Evolutionary conservation across 176 grass and related monocot species (phyloP), one percentile per base, ranked within the genome.

Genomic region (Urochloa ruziziensis): DNA sequence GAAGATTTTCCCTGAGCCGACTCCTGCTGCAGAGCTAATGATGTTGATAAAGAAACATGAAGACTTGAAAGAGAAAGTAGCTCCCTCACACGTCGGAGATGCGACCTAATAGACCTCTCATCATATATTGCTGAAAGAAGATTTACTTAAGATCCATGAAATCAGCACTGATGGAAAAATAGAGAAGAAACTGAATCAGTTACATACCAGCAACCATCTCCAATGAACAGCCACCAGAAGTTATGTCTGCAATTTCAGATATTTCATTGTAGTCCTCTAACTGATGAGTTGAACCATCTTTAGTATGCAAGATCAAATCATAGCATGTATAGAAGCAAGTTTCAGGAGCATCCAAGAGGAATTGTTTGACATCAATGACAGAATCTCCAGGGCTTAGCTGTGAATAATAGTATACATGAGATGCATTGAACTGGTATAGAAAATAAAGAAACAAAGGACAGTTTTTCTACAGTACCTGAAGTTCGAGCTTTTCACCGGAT

Each of bases 251-350:
- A 75, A 96, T 86, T 67, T 99, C 93, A 62, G 93, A 90, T 80
- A 99, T 96, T 91, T 99, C 97, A 78, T 94, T 99, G 83, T 99
- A 96, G 71, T 99, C 97, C 83, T 99, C 97, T 75, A 99, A 80
- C 86, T 88, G 91, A 87, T 96, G 89, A 16, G 81, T 59, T 42
- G 83, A 96, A 37, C 87, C 93, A 83, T 96, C 89, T 94, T 95
- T 94, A 39, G 80, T 81, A 83, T 99, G 91, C 68, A 99, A 83
- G 67, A 96, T 87, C 87, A 99, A 62, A 89, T 96, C 86, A 4
- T 94, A 99, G 89, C 91, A 96, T 34, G 97, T 99, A 83, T 91
- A 99, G 84, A 96, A 99, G 88, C 97, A 99, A 66, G 97, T 99
- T 73, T 99, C 97, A 34, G 97, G 93, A 39, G 97, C 93, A 67